These are phyloP conservation scores for Camelina sativa DNA, from an alignment of 345 rosid species.

Conservation along the genomic window DNA sequence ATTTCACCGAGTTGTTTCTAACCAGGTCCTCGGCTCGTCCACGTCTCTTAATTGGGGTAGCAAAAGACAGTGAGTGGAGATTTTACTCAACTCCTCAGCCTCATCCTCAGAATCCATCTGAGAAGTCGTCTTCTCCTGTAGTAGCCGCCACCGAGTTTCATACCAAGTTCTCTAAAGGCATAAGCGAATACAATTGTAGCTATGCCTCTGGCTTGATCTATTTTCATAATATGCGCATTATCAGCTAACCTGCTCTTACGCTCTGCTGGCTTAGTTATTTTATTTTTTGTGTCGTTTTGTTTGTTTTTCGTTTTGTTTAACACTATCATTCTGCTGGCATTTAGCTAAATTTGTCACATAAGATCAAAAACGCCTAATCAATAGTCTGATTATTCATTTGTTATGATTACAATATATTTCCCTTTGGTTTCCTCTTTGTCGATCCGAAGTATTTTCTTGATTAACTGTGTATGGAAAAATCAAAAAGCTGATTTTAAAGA, in stretches of 20 bases:
- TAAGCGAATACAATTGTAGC: accelerated
- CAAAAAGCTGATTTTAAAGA: too few species aligned
- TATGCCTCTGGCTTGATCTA: neutral
- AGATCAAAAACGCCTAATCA: too few species aligned
- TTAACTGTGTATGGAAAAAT: too few species aligned
- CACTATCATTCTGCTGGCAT: too few species aligned
- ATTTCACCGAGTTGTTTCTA: neutral
- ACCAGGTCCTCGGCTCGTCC: slow-evolving; percentile 2
- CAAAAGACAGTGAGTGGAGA: neutral
- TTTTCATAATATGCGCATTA: neutral
- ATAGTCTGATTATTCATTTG: too few species aligned
- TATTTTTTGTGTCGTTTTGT: too few species aligned
- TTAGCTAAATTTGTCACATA: too few species aligned
- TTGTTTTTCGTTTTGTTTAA: too few species aligned
- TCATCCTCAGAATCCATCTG: neutral
- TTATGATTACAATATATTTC: too few species aligned
- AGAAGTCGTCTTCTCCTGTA: neutral
- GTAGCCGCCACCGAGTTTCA: neutral
- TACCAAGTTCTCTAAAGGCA: neutral
- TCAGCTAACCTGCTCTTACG: too few species aligned
- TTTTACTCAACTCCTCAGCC: neutral
- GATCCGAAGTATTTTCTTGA: too few species aligned
- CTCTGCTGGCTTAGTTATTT: too few species aligned
- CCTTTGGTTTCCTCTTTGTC: neutral
- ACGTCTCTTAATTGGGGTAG: neutral